Base-by-base conservation (phyloP, 2,329 filamentous ascomycete species). In the Fusarium sp. region DNA sequence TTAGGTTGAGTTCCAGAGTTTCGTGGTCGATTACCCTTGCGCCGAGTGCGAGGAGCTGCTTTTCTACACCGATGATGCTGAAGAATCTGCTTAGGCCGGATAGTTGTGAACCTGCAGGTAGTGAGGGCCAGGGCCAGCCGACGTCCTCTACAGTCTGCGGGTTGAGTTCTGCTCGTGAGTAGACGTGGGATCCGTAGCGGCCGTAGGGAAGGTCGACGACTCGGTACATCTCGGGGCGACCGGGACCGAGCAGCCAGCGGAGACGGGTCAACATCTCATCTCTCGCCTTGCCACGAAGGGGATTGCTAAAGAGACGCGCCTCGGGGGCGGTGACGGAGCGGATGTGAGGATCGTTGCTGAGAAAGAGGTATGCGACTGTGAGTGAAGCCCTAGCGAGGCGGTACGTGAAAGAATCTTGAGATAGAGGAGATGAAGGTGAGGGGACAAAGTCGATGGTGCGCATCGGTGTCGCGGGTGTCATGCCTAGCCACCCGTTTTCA, bases 141-240 rank as follows among this genome's bases (percentile, higher is more conserved):
- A 78, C 64, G 6, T 74, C 70, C 9, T 78, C 71, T 12, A 66
- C 27, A 0, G 64, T 46, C 3, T 63, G 3, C 2, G 76, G 76
- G 27, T 67, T 75, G 1, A 78, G 69, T 22, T 78, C 76, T 20
- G 29, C 60, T 3, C 66, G 62, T 1, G 76, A 67, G 40, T 77
- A 77, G 17, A 78, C 67, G 6, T 74, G 70, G 4, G 73, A 67
- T 2, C 75, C 76, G 49, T 78, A 77, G 16, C 77, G 69, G 14
- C 77, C 77, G 29, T 78, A 78, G 0, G 75, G 75, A 1, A 78
- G 31, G 58, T 78, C 73, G 20, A 78, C 70, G n/a, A 77, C 77
- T 17, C 72, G 72, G 31, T 75, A 66, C 65, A 78, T 78, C 53
- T 79, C 70, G 12, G 66, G 49, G 4, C 40, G 63, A 4, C 77